Evolutionary conservation across 805 yeast genomes (phyloP).

Genomic region (Candida nanaspora): DNA sequence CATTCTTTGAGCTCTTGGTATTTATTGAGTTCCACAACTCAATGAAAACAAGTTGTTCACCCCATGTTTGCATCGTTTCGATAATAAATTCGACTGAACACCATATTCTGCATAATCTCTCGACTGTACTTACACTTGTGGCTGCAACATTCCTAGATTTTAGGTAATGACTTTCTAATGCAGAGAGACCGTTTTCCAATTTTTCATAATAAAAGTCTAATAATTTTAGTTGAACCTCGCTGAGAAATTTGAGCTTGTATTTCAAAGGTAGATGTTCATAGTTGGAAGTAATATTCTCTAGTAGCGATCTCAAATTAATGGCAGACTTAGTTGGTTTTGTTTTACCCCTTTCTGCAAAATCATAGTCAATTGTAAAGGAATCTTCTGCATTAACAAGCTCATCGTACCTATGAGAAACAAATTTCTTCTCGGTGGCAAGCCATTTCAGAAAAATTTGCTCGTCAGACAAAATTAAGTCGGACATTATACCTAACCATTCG

Average conservation of each 20-base stretch:
- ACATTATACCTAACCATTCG: slow-evolving; percentile 21
- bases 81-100: slow-evolving; percentile 29
- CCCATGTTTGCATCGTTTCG: slow-evolving; percentile 35
- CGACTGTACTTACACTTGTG: slow-evolving; percentile 19
- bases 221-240: slow-evolving; percentile 50
- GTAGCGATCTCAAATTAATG: slow-evolving; percentile 44
- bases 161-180: slow-evolving; percentile 34
- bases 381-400: slow-evolving; percentile 41
- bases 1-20: background rate
- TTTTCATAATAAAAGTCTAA: slow-evolving; percentile 44
- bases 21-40: slow-evolving; percentile 31
- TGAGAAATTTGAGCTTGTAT: slow-evolving; percentile 48
- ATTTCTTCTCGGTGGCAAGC: slow-evolving; percentile 45
- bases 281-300: slow-evolving; percentile 50
- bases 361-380: slow-evolving; percentile 55
- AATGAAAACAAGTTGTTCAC: slow-evolving; percentile 33
- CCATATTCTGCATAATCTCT: slow-evolving; percentile 34
- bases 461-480: slow-evolving; percentile 20
- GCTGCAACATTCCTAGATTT: slow-evolving; percentile 3
- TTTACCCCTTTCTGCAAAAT: slow-evolving; percentile 32
- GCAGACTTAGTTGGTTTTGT: slow-evolving; percentile 63
- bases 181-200: slow-evolving; percentile 33
- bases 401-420: slow-evolving; percentile 44
- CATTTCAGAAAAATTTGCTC: slow-evolving; percentile 33
- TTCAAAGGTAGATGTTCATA: slow-evolving; percentile 45